These are phyloP conservation scores for Ophiostoma sp. DNA, from an alignment of 2,329 filamentous ascomycete species.

Conservation along the genomic window DNA sequence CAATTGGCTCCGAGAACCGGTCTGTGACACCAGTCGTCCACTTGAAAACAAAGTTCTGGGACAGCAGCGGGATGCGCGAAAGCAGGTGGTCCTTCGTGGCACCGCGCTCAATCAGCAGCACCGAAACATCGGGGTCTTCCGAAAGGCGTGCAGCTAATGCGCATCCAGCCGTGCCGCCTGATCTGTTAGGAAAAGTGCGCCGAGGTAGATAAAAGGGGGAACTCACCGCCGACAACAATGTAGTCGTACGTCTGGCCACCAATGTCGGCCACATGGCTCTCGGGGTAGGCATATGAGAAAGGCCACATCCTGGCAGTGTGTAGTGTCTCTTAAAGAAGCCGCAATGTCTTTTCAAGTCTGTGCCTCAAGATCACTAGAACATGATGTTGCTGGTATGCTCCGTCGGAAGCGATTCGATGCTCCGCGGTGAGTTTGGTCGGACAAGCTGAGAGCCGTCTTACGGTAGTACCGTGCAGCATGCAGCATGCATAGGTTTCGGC, in stretches of 20 bases:
- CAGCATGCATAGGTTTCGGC: background rate
- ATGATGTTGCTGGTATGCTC: too few relatives aligned
- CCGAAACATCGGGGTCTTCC: constrained; percentile 35
- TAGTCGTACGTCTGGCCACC: constrained; percentile 38
- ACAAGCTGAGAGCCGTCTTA: background rate
- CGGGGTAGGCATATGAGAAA: constrained; percentile 29
- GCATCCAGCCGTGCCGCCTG: constrained; percentile 44
- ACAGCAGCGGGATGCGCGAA: constrained; percentile 33
- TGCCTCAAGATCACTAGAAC: too few relatives aligned
- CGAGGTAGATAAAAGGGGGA: background rate
- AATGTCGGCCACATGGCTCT: constrained; percentile 26
- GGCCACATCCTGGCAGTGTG: constrained; percentile 27
- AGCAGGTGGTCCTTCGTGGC: constrained; percentile 30
- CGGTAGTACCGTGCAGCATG: background rate
- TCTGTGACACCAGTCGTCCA: constrained; percentile 28
- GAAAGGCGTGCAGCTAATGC: constrained; percentile 42
- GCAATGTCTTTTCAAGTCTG: too few relatives aligned
- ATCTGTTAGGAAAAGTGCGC: background rate
- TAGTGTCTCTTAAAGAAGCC: too few relatives aligned
- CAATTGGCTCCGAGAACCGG: constrained; percentile 31
- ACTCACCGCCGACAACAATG: constrained; percentile 39
- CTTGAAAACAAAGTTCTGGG: constrained; percentile 29
- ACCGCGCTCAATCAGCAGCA: constrained; percentile 38
- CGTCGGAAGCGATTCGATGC: background rate
- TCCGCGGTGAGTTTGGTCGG: background rate